A percentile compares a stretch with the other conserved stretches of the same genome.
Evolutionary conservation across 2,329 filamentous ascomycete species (phyloP).

Genomic region (Trichoderma sp.): DNA sequence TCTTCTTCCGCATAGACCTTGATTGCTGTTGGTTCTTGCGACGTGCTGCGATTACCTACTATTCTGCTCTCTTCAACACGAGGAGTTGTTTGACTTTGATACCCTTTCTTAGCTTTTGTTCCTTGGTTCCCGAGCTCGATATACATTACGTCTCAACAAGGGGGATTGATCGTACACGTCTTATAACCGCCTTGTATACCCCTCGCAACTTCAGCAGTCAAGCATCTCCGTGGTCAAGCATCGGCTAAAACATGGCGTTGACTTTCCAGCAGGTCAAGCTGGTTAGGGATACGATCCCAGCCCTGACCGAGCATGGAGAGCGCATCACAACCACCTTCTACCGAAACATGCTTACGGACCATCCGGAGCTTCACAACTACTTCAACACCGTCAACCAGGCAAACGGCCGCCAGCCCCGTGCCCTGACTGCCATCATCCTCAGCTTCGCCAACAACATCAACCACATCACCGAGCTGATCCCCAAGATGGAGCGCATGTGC

Average conservation of each 20-base stretch:
- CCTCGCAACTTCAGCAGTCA: not conserved
- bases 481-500: constrained; percentile 60
- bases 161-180: too few relatives aligned
- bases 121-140: not conserved
- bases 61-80: not conserved
- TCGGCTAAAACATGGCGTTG: constrained; percentile 43
- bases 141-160: not conserved
- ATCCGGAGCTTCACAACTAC: constrained; percentile 68
- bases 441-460: constrained; percentile 73
- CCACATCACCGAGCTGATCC: constrained; percentile 57
- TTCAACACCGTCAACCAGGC: constrained; percentile 60
- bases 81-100: not conserved
- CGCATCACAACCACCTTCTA: constrained; percentile 74
- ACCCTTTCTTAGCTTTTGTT: not conserved
- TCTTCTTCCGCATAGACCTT: constrained; percentile 12
- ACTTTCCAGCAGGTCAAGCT: constrained; percentile 61
- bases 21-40: constrained; percentile 6
- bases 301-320: constrained; percentile 67
- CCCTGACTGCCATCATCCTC: constrained; percentile 54
- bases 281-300: constrained; percentile 71
- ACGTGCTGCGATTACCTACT: not conserved
- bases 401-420: constrained; percentile 42
- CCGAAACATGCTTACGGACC: constrained; percentile 63
- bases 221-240: not conserved
- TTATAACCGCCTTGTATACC: too few relatives aligned